Conservation (phyloP, 2,329 filamentous ascomycete species). For the Talaromyces verruculosus region DNA sequence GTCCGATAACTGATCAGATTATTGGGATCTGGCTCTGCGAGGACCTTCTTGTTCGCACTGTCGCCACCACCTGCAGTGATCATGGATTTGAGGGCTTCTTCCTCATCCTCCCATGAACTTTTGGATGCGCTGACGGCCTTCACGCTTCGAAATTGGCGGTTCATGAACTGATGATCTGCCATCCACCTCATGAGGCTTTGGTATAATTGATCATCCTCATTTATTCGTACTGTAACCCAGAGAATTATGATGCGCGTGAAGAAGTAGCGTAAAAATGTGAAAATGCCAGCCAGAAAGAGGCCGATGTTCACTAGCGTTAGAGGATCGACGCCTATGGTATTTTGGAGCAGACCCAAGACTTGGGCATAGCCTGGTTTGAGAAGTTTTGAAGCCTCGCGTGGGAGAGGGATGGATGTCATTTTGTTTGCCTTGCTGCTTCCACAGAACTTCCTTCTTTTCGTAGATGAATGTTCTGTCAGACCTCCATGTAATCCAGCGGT, state of each 20-base stretch:
- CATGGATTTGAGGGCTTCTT: slow-evolving; percentile 33
- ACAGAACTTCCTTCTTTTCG: no score
- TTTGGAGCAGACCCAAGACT: slow-evolving; percentile 13
- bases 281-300: slow-evolving; percentile 22
- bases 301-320: slow-evolving; percentile 21
- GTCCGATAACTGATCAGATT: slow-evolving; percentile 22
- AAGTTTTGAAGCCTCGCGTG: slow-evolving; percentile 19
- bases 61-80: not conserved
- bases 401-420: slow-evolving; percentile 10
- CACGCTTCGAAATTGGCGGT: slow-evolving; percentile 51
- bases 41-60: slow-evolving; percentile 8
- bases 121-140: slow-evolving; percentile 57
- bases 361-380: slow-evolving; percentile 20
- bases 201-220: slow-evolving; percentile 60
- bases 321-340: slow-evolving; percentile 19
- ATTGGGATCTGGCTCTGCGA: slow-evolving; percentile 18
- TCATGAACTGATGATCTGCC: slow-evolving; percentile 53
- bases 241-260: slow-evolving; percentile 22
- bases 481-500: not conserved
- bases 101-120: slow-evolving; percentile 54
- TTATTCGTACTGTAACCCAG: slow-evolving; percentile 47
- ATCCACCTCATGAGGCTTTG: slow-evolving; percentile 60
- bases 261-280: slow-evolving; percentile 17
- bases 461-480: no score
- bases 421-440: not conserved